phyloP scores from a whole-genome alignment of 805 yeast genomes.

The Zygosaccharomyces kombuchaensis region DNA sequence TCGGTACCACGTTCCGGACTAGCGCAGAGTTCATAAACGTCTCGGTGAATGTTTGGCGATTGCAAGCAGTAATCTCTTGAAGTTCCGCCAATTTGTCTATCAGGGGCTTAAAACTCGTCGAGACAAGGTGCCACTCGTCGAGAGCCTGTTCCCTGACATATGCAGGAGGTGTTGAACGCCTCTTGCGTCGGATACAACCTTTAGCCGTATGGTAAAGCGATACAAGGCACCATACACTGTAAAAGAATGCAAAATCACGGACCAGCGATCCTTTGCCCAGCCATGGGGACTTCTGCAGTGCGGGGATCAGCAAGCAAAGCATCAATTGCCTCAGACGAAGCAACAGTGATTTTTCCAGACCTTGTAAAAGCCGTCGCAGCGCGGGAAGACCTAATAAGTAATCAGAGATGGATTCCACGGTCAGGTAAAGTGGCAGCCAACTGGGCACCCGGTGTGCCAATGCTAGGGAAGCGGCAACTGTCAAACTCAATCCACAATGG shows the following conservation, averaged over 20 bases:
- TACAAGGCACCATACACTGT: conserved; percentile 20
- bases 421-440: conserved; percentile 17
- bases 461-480: conserved; percentile 3
- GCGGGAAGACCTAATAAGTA: not conserved
- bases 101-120: conserved; percentile 19
- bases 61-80: conserved; percentile 19
- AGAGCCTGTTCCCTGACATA: not conserved
- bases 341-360: conserved; percentile 4
- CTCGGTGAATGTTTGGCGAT: conserved; percentile 18
- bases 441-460: conserved; percentile 9
- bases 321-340: conserved; percentile 12
- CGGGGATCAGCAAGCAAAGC: conserved; percentile 13
- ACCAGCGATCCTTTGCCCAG: conserved; percentile 13
- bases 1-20: conserved; percentile 20
- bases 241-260: conserved; percentile 19
- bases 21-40: conserved; percentile 22
- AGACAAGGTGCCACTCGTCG: conserved; percentile 15
- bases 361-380: not conserved
- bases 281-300: not conserved
- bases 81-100: conserved; percentile 26
- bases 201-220: conserved; percentile 14
- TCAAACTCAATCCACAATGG: conserved; percentile 1
- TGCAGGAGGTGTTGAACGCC: not conserved
- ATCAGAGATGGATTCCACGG: conserved; percentile 15
- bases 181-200: conserved; percentile 4